These are phyloP conservation scores for Solioccasus polychromus DNA, from an alignment of 768 basidiomycete genomes.

Conservation along the genomic window DNA sequence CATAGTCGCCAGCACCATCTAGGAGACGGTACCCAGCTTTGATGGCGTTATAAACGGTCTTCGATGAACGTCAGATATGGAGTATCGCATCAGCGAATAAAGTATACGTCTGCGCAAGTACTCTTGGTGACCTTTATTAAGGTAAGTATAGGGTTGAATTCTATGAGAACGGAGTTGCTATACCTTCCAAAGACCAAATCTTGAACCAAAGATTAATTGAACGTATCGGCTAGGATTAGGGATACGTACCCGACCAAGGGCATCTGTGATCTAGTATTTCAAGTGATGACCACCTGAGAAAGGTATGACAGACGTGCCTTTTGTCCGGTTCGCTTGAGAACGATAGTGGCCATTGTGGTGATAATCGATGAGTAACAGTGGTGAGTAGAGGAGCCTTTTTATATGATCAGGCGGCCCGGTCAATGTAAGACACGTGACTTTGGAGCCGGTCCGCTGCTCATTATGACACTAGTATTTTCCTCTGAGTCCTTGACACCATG, in stretches of 20 bases:
- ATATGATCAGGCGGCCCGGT: slow-evolving; percentile 14
- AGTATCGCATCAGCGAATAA: background rate
- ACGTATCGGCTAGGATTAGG: slow-evolving; percentile 1
- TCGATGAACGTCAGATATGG: slow-evolving; percentile 6
- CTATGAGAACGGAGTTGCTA: slow-evolving; percentile 9
- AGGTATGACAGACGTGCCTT: slow-evolving; percentile 39
- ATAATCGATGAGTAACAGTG: slow-evolving; percentile 12
- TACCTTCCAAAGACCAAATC: slow-evolving; percentile 74
- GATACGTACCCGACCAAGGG: slow-evolving; percentile 57
- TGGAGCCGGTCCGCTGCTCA: too few relatives aligned
- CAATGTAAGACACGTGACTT: too few relatives aligned
- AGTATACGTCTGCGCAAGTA: slow-evolving; percentile 56
- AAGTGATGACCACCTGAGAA: background rate
- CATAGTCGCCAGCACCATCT: slow-evolving; percentile 85
- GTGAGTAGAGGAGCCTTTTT: slow-evolving; percentile 8
- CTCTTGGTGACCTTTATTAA: slow-evolving; percentile 50
- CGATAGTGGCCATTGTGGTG: slow-evolving; percentile 46
- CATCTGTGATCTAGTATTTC: slow-evolving; percentile 46
- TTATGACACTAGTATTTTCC: too few relatives aligned
- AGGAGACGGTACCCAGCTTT: slow-evolving; percentile 85
- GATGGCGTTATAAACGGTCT: slow-evolving; percentile 84
- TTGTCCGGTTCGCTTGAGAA: slow-evolving; percentile 57
- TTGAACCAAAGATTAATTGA: slow-evolving; percentile 24
- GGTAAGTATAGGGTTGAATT: background rate
- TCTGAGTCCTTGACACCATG: too few relatives aligned